Evolutionary conservation across 202 grass and related monocot species (phyloP).

Genomic region (Brachypodium distachyon): DNA sequence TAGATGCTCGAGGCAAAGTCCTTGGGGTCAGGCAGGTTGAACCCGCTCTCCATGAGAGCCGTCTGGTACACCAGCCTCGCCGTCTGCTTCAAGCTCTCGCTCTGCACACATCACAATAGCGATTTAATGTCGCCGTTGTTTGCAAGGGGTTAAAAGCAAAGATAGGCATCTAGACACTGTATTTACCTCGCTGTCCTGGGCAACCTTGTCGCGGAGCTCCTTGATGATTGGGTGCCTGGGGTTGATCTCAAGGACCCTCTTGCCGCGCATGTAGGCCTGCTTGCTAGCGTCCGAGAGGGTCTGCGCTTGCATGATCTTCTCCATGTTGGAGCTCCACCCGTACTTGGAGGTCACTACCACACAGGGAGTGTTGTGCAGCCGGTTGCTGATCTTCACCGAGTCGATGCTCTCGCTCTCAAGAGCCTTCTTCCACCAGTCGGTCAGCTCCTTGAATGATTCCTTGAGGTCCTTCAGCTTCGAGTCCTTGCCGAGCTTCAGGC

Average conservation of each 20-base stretch:
- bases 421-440: conserved; percentile 88
- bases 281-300: conserved; percentile 83
- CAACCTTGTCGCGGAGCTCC: conserved; percentile 84
- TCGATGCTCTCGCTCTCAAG: conserved; percentile 74
- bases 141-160: not conserved
- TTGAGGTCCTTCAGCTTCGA: conserved; percentile 93
- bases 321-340: conserved; percentile 97
- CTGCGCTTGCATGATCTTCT: conserved; percentile 98
- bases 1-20: conserved; percentile 90
- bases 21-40: conserved; percentile 70
- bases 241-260: conserved; percentile 93
- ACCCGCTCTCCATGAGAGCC: conserved; percentile 93
- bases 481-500: conserved; percentile 87
- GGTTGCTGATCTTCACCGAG: conserved; percentile 93
- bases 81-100: conserved; percentile 59
- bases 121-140: not conserved
- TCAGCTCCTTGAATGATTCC: conserved; percentile 94
- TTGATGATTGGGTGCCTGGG: conserved; percentile 94
- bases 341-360: conserved; percentile 88
- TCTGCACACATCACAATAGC: conserved; percentile 6
- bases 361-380: conserved; percentile 73
- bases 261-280: conserved; percentile 87
- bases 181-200: conserved; percentile 69
- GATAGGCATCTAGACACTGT: no score
- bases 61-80: conserved; percentile 91